Percentiles rank a stretch among this genome's conserved stretches.
phyloP scores from a whole-genome alignment of 2,329 filamentous ascomycete species.

The Fusarium continuum region DNA sequence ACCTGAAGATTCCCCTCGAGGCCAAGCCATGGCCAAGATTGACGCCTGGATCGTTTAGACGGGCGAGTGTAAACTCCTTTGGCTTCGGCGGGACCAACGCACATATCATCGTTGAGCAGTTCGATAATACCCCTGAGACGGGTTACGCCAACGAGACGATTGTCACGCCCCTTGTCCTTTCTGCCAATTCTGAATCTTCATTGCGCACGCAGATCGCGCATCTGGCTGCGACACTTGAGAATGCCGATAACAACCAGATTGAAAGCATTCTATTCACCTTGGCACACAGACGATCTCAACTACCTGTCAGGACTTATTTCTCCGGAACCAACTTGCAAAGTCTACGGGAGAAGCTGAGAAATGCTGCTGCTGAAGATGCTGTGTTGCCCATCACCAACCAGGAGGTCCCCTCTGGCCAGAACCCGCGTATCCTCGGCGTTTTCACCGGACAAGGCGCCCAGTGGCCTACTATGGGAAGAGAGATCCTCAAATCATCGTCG shows the following conservation, averaged over 20 bases:
- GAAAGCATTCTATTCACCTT: no score
- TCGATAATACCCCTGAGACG: no score
- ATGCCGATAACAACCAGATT: no score
- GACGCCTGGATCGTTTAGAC: background rate
- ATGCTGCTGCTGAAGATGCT: background rate
- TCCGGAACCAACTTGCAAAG: no score
- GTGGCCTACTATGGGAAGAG: constrained; percentile 47
- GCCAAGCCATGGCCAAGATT: background rate
- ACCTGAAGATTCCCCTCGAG: background rate
- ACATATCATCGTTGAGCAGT: background rate
- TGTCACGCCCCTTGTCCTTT: background rate
- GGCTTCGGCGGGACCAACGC: constrained; percentile 5
- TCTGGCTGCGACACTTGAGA: no score
- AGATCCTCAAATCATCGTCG: no score
- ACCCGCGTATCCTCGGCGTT: constrained; percentile 33
- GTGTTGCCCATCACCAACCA: no score
- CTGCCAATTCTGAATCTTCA: background rate
- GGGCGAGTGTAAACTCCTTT: background rate
- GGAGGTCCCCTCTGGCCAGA: background rate
- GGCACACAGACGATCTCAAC: no score
- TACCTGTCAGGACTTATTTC: no score
- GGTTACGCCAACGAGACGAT: background rate
- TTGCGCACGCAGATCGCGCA: no score
- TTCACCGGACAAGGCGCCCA: constrained; percentile 51
- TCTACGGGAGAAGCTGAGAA: background rate